Evolutionary conservation across 352 stramenopile genomes (phyloP).

Genomic region (Pythium aphanidermatum): DNA sequence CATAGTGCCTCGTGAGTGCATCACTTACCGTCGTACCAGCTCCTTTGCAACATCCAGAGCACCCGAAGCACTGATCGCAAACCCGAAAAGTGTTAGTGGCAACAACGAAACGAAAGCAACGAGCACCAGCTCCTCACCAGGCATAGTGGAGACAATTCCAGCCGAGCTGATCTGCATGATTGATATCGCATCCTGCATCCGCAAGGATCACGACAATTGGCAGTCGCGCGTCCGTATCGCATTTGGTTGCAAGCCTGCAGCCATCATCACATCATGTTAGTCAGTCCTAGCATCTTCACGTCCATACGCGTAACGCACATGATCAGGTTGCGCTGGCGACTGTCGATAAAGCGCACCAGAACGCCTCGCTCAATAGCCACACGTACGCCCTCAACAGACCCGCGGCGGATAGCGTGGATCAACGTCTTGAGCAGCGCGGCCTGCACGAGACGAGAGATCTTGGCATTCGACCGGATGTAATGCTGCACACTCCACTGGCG

Average conservation of each 20-base stretch:
- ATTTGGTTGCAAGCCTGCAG: constrained; percentile 63
- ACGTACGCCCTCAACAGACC: constrained; percentile 76
- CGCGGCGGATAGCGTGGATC: constrained; percentile 70
- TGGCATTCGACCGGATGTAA: constrained; percentile 36
- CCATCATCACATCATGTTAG: neutral
- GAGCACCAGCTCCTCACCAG: constrained; percentile 35
- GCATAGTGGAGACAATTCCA: constrained; percentile 86
- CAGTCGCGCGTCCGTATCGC: constrained; percentile 73
- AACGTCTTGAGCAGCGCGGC: constrained; percentile 79
- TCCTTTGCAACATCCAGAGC: constrained; percentile 66
- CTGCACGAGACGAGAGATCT: constrained; percentile 73
- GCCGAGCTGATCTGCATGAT: constrained; percentile 75
- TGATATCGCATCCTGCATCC: constrained; percentile 80
- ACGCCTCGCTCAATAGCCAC: constrained; percentile 83
- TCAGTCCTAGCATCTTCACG: neutral
- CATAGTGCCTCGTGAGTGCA: neutral
- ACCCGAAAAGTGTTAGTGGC: neutral
- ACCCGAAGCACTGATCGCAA: constrained; percentile 61
- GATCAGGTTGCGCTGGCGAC: constrained; percentile 69
- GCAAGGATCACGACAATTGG: constrained; percentile 81
- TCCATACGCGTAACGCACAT: constrained; percentile 32
- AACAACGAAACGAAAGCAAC: neutral
- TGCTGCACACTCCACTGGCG: constrained; percentile 20
- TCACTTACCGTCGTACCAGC: constrained; percentile 51
- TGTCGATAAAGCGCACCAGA: constrained; percentile 70